Evolutionary conservation across 441 rosid species (phyloP), one percentile per base, ranked within the genome.

Genomic region (Croton laevigatus): DNA sequence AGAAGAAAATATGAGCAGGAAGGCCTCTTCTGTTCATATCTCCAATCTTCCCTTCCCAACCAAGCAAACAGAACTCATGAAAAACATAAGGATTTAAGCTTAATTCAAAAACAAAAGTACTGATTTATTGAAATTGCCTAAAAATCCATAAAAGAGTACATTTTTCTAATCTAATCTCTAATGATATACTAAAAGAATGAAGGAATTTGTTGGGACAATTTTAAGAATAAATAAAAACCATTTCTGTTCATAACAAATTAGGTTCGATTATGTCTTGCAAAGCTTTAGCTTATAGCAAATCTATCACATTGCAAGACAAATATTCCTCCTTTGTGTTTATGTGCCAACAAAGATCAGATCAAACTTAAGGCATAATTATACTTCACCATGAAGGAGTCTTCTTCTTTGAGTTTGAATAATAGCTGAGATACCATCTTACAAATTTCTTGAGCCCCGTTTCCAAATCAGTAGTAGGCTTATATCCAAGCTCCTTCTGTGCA

Each of bases 361-460:
- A 53, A 45, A 59, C 36, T 22, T 8, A 57, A 44, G 68, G 38
- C 6, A 58, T 3, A 14, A 34, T 8, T 12, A 59, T 67, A 65
- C 14, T 70, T 83, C 85, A 83, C 82, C 72, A 66, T 3, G 87
- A 81, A 69, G 87, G 80, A 70, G 67, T 79, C 74, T 81, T 79
- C 79, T 80, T 86, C 82, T 81, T 86, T 12, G 88, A 75, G 17
- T 73, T 82, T 5, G 71, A 52, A 76, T 87, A 82, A 70, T 83
- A 84, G n/a, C 77, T 68, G 64, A 76, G 69, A 45, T 89, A 91
- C 97, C 97, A 89, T 75, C 79, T 80, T 65, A 85, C 91, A 73
- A 91, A 91, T 85, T 91, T 89, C 75, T 86, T 89, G 73, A 88
- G 57, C 52, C 97, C 97, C 0, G 83, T 71, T 78, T 86, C 95